Conservation (phyloP, 2,329 filamentous ascomycete genomes). For the Fusarium sp. region DNA sequence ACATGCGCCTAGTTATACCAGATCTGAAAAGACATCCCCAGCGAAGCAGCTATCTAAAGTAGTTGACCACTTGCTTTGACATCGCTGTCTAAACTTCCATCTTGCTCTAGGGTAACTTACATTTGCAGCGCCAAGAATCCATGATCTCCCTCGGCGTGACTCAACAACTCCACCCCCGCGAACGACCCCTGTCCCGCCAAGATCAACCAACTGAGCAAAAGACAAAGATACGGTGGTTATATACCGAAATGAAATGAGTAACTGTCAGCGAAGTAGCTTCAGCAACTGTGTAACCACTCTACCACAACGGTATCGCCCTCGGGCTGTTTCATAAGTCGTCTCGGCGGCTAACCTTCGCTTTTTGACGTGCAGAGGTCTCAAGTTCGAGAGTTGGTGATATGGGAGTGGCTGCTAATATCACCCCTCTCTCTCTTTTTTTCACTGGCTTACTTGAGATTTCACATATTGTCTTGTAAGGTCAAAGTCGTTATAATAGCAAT, state of each 20-base stretch:
- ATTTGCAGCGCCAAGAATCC: not conserved
- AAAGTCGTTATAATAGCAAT: too few relatives aligned
- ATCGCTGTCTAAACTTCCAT: too few relatives aligned
- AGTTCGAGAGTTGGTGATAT: too few relatives aligned
- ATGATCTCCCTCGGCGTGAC: conserved; percentile 6
- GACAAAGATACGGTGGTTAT: not conserved
- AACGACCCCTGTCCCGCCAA: not conserved
- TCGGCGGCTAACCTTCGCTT: not conserved
- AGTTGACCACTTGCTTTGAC: too few relatives aligned
- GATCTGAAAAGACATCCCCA: conserved; percentile 2
- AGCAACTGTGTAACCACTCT: not conserved
- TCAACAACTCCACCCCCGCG: conserved; percentile 17
- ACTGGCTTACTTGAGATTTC: too few relatives aligned
- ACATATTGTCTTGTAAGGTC: too few relatives aligned
- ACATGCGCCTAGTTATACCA: not conserved
- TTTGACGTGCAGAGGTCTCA: not conserved
- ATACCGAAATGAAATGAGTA: not conserved
- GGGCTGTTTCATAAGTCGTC: not conserved
- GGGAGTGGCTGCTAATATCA: too few relatives aligned
- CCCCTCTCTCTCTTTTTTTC: too few relatives aligned
- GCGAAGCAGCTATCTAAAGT: conserved; percentile 25
- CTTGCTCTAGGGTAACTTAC: not conserved
- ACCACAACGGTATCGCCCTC: too few relatives aligned
- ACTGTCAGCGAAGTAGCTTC: conserved; percentile 13
- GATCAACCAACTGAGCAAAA: not conserved